Evolutionary conservation across 1,139 yeast genomes (phyloP), one percentile per base, ranked within the genome.

Genomic region (Hyphopichia buzzinii): DNA sequence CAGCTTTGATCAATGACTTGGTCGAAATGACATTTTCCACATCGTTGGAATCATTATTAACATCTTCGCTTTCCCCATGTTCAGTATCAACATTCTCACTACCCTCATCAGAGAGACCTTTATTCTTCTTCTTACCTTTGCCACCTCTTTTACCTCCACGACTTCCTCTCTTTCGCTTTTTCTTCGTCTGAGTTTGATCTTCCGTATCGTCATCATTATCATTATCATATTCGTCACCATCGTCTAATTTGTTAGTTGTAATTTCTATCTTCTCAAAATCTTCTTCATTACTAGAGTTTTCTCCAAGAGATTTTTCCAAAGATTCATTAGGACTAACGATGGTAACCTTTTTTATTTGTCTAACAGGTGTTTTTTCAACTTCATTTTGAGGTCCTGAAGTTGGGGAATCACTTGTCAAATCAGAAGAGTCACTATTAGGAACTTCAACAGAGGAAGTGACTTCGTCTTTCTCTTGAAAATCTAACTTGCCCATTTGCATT

Each of bases 81-180:
- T 16, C 24, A 8, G n/a, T 16, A 15, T 29, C 24, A 12, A n/a
- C 17, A 29, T 29, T 29, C 2, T 48, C 52, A n/a, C 39, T 53
- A 2, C 44, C 50, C 5, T 46, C 47, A 11, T 14, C 14, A 8
- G 23, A 11, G 11, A 10, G 8, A 15, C n/a, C 12, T 8, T 30
- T 35, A 12, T 17, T 22, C 54, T 73, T 76, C 46, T 74, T 76
- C 39, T 70, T 69, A 47, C 76, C 78, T 46, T 78, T 62, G 2
- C 67, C 70, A 10, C 71, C 67, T 35, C 76, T 47, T 40, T 61
- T 80, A 0, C 96, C 96, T 6, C 96, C 97, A 41, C 97, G 71
- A 11, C 84, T 72, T 4, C 97, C 97, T 50, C 97, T 74, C 54
- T 86, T 89, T 17, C 97, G 70, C 52, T 76, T 82, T 58, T 62